phyloP scores from a whole-genome alignment of 2,329 filamentous ascomycete species.

The Penicillium psychrosexuale region DNA sequence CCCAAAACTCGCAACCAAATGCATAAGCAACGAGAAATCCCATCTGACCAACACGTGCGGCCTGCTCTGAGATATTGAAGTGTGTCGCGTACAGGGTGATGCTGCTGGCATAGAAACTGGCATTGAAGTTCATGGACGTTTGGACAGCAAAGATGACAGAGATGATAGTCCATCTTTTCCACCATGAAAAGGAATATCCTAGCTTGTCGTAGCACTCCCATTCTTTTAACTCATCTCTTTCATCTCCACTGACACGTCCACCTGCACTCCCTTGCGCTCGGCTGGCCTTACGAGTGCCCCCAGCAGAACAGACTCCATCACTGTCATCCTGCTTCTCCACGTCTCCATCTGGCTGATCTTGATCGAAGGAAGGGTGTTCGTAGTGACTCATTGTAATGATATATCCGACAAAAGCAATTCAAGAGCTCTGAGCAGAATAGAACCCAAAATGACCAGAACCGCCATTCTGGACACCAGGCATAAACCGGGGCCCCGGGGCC shows the following conservation, averaged over 20 bases:
- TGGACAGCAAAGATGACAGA: conserved; percentile 68
- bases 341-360: conserved; percentile 10
- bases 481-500: background rate
- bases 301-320: conserved; percentile 14
- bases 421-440: background rate
- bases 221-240: conserved; percentile 45
- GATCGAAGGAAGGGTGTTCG: conserved; percentile 2
- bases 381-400: conserved; percentile 12
- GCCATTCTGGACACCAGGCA: background rate
- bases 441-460: background rate
- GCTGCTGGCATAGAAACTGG: conserved; percentile 67
- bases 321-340: conserved; percentile 19
- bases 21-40: conserved; percentile 75
- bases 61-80: conserved; percentile 64
- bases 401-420: background rate
- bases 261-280: conserved; percentile 11
- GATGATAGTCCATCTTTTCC: conserved; percentile 68
- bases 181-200: conserved; percentile 58
- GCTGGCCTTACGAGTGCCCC: conserved; percentile 8
- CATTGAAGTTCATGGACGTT: conserved; percentile 75
- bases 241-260: conserved; percentile 7
- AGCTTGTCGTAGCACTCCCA: conserved; percentile 63
- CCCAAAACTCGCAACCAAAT: conserved; percentile 84
- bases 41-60: conserved; percentile 68
- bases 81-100: conserved; percentile 60